phyloP scores from a whole-genome alignment of 176 grass and related monocot species.

The Cenchrus purpureus region DNA sequence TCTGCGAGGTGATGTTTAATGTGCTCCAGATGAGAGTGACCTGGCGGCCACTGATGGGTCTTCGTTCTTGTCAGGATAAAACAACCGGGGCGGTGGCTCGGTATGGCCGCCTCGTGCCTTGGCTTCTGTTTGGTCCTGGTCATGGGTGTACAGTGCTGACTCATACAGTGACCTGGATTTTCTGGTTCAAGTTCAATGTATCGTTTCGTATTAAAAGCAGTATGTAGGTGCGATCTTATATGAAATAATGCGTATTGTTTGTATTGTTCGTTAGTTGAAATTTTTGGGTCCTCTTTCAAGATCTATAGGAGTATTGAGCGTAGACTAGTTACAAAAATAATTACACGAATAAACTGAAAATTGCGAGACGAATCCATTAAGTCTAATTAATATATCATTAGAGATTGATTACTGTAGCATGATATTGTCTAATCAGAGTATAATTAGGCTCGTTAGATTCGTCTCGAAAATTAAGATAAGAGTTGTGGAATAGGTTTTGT shows the following conservation, averaged over 20 bases:
- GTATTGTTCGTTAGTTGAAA: too few relatives aligned
- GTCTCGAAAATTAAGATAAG: too few relatives aligned
- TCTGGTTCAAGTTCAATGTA: neutral
- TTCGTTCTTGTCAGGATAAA: slow-evolving; percentile 52
- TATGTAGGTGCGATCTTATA: neutral
- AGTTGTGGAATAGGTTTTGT: too few relatives aligned
- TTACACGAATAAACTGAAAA: too few relatives aligned
- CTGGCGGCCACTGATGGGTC: slow-evolving; percentile 34
- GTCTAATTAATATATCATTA: too few relatives aligned
- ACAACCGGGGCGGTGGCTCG: slow-evolving; percentile 53
- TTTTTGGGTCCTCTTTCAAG: too few relatives aligned
- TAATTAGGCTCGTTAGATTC: too few relatives aligned
- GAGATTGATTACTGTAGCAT: too few relatives aligned
- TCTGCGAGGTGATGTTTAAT: slow-evolving; percentile 42
- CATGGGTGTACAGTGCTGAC: slow-evolving; percentile 35
- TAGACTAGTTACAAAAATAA: too few relatives aligned
- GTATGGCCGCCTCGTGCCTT: slow-evolving; percentile 46
- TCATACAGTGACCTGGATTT: slow-evolving; percentile 29
- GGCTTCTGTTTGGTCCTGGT: slow-evolving; percentile 21
- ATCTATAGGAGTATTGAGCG: too few relatives aligned
- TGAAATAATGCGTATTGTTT: neutral
- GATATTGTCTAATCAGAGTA: too few relatives aligned
- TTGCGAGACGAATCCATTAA: too few relatives aligned
- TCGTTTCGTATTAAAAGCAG: neutral
- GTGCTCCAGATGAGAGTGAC: slow-evolving; percentile 44